Percentiles rank a stretch among this genome's conserved stretches.
Conservation (phyloP, 1,284 basidiomycete species). For the Anthracocystis setariae region DNA sequence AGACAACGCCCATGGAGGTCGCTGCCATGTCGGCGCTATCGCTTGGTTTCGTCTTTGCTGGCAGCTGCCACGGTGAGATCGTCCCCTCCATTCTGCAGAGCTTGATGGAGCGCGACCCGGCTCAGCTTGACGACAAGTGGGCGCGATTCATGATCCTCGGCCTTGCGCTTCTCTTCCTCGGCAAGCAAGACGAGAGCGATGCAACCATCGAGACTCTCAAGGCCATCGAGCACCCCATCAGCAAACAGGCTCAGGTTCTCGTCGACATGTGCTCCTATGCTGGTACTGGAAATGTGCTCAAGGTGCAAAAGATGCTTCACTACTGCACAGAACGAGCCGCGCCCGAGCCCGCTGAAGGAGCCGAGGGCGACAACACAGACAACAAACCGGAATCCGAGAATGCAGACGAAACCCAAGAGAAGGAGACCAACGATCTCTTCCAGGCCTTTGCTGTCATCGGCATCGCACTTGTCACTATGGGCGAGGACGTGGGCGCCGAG, state of each 20-base stretch:
- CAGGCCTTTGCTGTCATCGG: constrained; percentile 94
- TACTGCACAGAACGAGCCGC: constrained; percentile 91
- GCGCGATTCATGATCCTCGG: constrained; percentile 88
- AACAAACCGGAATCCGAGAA: constrained; percentile 36
- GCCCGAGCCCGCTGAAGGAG: constrained; percentile 66
- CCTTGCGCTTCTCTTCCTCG: constrained; percentile 89
- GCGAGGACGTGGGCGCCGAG: constrained; percentile 96
- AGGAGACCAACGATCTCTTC: constrained; percentile 80
- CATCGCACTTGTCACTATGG: constrained; percentile 95
- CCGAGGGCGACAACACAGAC: constrained; percentile 50
- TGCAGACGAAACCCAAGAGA: constrained; percentile 68
- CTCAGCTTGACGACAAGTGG: constrained; percentile 76
- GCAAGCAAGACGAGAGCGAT: constrained; percentile 76
- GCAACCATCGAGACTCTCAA: constrained; percentile 95
- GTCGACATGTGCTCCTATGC: constrained; percentile 95
- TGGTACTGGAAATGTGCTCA: constrained; percentile 93
- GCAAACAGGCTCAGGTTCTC: constrained; percentile 88
- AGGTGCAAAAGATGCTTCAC: constrained; percentile 91
- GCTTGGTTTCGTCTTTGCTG: constrained; percentile 94
- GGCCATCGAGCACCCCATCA: constrained; percentile 91
- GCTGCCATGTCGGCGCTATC: constrained; percentile 85
- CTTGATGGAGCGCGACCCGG: constrained; percentile 75
- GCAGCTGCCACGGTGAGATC: constrained; percentile 93
- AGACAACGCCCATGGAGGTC: constrained; percentile 81
- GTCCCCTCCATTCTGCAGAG: constrained; percentile 89